Percentiles rank a stretch among this genome's conserved stretches.
Conservation (phyloP, 2,329 filamentous ascomycete species). For the Trichothecium roseum region DNA sequence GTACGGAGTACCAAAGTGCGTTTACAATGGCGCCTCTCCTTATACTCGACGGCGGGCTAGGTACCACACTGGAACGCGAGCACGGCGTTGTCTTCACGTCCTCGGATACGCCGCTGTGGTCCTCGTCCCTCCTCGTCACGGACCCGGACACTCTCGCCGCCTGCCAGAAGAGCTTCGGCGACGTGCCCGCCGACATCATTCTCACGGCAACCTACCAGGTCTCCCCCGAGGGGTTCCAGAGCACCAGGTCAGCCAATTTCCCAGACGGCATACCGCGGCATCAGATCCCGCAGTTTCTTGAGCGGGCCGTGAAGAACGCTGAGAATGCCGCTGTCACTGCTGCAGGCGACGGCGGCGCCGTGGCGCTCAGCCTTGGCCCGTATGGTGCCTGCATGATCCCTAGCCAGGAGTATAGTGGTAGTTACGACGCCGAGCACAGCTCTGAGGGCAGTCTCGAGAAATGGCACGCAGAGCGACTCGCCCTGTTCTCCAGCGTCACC, state of each 20-base stretch:
- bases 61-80: constrained; percentile 52
- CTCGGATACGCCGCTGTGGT: constrained; percentile 51
- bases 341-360: constrained; percentile 11
- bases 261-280: constrained; percentile 30
- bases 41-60: constrained; percentile 57
- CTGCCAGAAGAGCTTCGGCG: constrained; percentile 46
- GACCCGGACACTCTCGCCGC: constrained; percentile 37
- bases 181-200: constrained; percentile 49
- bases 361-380: constrained; percentile 53
- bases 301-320: constrained; percentile 33
- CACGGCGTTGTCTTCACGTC: constrained; percentile 41
- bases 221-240: constrained; percentile 43
- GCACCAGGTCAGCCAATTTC: constrained; percentile 30
- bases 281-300: constrained; percentile 29
- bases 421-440: constrained; percentile 41
- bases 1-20: not conserved
- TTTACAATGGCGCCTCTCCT: constrained; percentile 22
- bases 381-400: constrained; percentile 60
- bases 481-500: constrained; percentile 33
- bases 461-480: constrained; percentile 49
- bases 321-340: constrained; percentile 16
- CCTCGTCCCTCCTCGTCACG: constrained; percentile 52
- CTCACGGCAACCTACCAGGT: constrained; percentile 60
- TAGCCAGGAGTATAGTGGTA: constrained; percentile 53
- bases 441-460: constrained; percentile 30